Percentiles rank a stretch among this genome's conserved stretches.
These are phyloP conservation scores for Boletus huronensis DNA, from an alignment of 768 basidiomycete genomes.

Conservation along the genomic window DNA sequence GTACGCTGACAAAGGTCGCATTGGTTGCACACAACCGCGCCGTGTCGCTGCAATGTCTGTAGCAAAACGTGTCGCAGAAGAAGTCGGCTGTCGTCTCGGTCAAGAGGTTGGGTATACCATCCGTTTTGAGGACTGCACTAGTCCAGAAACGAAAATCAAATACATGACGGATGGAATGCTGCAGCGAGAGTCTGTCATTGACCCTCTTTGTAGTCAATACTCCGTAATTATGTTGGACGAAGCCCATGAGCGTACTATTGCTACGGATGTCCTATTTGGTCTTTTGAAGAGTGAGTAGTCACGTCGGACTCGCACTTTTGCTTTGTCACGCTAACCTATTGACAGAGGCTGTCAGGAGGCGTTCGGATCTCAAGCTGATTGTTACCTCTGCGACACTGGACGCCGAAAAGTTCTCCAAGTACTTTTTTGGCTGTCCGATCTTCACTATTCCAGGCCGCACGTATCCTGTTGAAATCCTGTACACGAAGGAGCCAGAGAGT, in stretches of 20 bases:
- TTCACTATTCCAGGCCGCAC: slow-evolving; percentile 99
- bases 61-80: slow-evolving; percentile 96
- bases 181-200: slow-evolving; percentile 93
- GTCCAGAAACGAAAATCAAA: slow-evolving; percentile 98
- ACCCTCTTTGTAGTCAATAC: slow-evolving; percentile 89
- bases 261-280: slow-evolving; percentile 98
- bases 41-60: slow-evolving; percentile 99
- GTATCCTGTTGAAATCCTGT: slow-evolving; percentile 97
- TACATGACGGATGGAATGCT: slow-evolving; percentile 99
- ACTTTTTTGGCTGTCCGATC: slow-evolving; percentile 98
- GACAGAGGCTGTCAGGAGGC: slow-evolving; percentile 88
- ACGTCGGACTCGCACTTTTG: background rate
- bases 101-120: slow-evolving; percentile 99
- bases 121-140: slow-evolving; percentile 98
- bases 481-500: slow-evolving; percentile 96
- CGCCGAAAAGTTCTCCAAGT: slow-evolving; percentile 98
- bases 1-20: slow-evolving; percentile 83
- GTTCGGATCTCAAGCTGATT: slow-evolving; percentile 95
- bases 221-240: slow-evolving; percentile 98
- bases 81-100: slow-evolving; percentile 95
- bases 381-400: slow-evolving; percentile 99
- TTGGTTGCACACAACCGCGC: slow-evolving; percentile 98
- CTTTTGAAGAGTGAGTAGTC: slow-evolving; percentile 61
- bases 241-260: slow-evolving; percentile 96
- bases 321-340: slow-evolving; percentile 15